phyloP scores from a whole-genome alignment of 2,329 filamentous ascomycete species.

The Stagonosporopsis rhizophila region DNA sequence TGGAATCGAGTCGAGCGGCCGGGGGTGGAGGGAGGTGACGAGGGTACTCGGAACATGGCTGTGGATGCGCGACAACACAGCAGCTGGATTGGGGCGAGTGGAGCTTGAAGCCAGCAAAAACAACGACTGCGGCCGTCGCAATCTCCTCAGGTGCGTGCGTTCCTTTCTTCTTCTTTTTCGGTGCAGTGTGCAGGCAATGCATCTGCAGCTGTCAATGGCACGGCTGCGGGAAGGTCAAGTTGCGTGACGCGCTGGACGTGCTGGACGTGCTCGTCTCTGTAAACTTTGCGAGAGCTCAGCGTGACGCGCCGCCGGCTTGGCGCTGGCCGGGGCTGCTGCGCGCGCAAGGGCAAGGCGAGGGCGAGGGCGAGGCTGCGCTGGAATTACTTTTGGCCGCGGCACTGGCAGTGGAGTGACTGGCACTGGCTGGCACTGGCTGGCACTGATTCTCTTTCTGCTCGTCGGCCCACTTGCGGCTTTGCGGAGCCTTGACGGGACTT shows the following conservation, averaged over 20 bases:
- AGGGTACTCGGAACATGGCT: conserved; percentile 47
- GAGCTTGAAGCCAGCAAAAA: conserved; percentile 4
- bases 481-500: conserved; percentile 1
- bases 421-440: too few relatives aligned
- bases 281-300: conserved; percentile 23
- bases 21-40: conserved; percentile 48
- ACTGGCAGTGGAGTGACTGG: too few relatives aligned
- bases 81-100: not conserved
- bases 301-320: conserved; percentile 30
- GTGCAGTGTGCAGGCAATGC: not conserved
- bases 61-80: conserved; percentile 8
- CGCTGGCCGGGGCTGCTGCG: not conserved
- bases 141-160: too few relatives aligned
- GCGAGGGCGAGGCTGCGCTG: not conserved
- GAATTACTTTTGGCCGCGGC: not conserved
- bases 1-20: conserved; percentile 35
- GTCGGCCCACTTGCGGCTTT: conserved; percentile 3
- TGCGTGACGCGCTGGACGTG: not conserved
- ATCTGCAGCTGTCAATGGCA: not conserved
- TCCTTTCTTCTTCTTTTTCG: too few relatives aligned
- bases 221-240: not conserved
- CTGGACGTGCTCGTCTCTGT: not conserved
- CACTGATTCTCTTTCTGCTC: too few relatives aligned
- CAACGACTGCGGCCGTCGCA: conserved; percentile 18
- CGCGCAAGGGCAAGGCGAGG: not conserved